Evolutionary conservation across 495 filamentous ascomycete species (phyloP), one percentile per base, ranked within the genome.

Genomic region (Aspergillus campestris): DNA sequence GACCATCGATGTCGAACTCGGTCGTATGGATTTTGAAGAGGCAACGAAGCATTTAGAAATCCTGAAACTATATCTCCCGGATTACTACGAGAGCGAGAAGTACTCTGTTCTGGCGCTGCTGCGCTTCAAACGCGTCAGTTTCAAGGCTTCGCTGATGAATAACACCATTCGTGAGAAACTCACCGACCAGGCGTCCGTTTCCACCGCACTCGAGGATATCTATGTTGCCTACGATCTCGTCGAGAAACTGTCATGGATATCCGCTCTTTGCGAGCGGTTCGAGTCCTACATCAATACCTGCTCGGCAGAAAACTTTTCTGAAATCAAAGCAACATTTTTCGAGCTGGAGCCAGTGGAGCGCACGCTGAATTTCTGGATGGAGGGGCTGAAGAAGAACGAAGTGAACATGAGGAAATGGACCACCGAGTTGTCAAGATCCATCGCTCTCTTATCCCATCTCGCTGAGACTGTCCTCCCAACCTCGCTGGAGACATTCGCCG

Each of bases 311-410:
- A 74, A 85, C 48, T 97, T 97, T 60, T 71, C 66, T 37, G 77
- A 68, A 47, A 87, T 84, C 50, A 83, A 87, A 52, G 81, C 76
- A 28, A 83, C 89, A 6, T 60, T 91, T 36, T 87, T 90, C 53
- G 92, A 97, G 57, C 72, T 97, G 50, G 89, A 95, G 59, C 90
- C 91, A 3, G 89, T 97, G 10, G 92, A 98, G 64, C 73, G 88
- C 31, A 86, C 87, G 1, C 64, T 97, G 33, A 94, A 95, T 54
- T 79, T 78, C 28, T 96, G 90, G 83, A 82, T 97, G 50, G 89
- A 96, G 34, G 75, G 73, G 3, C 57, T 95, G 39, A 81, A 86
- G 49, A 80, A 80, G 40, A 89, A 95, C 52, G 90, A 96, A 44
- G 60, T 97, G n/a, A 87, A 89, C 57, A 81, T 85, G 66, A 80